Evolutionary conservation across 108 stramenopile species (phyloP).

Genomic region (Stephanodiscus triporus): DNA sequence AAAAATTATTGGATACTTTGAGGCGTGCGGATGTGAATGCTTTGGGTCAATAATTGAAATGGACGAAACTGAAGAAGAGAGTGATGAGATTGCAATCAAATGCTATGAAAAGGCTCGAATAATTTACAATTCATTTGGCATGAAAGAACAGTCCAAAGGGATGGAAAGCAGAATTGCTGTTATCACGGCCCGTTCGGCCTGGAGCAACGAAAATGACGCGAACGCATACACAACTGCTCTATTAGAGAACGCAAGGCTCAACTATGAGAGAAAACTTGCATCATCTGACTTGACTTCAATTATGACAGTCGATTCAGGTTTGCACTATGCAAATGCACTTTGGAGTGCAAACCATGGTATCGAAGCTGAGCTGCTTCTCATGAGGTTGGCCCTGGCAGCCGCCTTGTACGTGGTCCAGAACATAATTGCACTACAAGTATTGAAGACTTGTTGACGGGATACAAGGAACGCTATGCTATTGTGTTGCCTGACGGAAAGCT

Average conservation of each 20-base stretch:
- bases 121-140: not conserved
- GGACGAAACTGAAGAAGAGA: not conserved
- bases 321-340: not conserved
- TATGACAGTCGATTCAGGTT: not conserved
- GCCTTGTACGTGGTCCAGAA: not conserved
- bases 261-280: not conserved
- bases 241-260: too few species aligned
- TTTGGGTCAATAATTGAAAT: not conserved
- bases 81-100: constrained; percentile 3
- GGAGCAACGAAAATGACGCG: too few species aligned
- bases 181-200: not conserved
- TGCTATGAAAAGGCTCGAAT: constrained; percentile 9
- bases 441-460: not conserved
- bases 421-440: not conserved
- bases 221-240: too few species aligned
- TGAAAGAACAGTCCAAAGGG: not conserved
- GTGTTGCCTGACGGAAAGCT: not conserved
- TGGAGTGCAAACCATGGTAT: not conserved
- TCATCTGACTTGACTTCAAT: not conserved
- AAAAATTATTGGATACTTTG: not conserved
- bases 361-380: not conserved
- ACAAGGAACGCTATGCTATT: not conserved
- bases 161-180: constrained; percentile 3
- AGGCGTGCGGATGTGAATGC: not conserved
- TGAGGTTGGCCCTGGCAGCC: not conserved